Base-by-base conservation (phyloP, 164 flowering plant species). In the Kalanchoe fedtschenkoi region DNA sequence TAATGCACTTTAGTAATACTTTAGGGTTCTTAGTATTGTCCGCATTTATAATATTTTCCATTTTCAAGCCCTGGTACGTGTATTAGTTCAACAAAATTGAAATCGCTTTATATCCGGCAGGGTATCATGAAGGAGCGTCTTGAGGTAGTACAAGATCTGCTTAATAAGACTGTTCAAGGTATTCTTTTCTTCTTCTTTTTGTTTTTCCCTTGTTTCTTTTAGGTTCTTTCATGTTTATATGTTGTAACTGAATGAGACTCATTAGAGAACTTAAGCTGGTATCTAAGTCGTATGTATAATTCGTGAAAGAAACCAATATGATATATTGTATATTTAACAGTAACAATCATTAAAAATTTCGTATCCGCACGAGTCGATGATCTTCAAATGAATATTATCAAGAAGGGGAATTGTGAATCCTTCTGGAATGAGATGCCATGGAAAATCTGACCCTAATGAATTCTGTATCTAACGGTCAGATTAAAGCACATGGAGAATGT, bases 81-180 rank as follows among this genome's bases (percentile, higher is more conserved):
- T 64, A 35, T 16, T 17, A 21, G 1, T 47, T 21, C 11, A 13
- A 51, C 2, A 38, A 56, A 33, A 22, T 38, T 35, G 32, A 42
- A 17, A 51, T 61, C 11, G 41, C 37, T 58, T 41, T 64, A 32
- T 46, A 21, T 17, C 69, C 70, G 76, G 72, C 60, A 87, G 98
- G 71, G 72, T 59, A 63, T 62, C 44, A 43, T 82, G 75, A 80
- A 81, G 53, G 75, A 80, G 38, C 81, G 62, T 54, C 75, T 62
- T 8, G 67, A 34, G 41, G 82, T 78, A 57, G 69, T 80, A 58
- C 87, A 87, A 58, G 65, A 72, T 64, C 85, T 93, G 69, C 80
- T 80, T 55, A 88, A 84, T 60, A 81, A 76, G 66, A 85, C 87
- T 19, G 75, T 83, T 34, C 89, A 91, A 82, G 96, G 99, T 93